Conservation (phyloP, 371 early-diverging fungal genomes). For the Mucor lusitanicus region DNA sequence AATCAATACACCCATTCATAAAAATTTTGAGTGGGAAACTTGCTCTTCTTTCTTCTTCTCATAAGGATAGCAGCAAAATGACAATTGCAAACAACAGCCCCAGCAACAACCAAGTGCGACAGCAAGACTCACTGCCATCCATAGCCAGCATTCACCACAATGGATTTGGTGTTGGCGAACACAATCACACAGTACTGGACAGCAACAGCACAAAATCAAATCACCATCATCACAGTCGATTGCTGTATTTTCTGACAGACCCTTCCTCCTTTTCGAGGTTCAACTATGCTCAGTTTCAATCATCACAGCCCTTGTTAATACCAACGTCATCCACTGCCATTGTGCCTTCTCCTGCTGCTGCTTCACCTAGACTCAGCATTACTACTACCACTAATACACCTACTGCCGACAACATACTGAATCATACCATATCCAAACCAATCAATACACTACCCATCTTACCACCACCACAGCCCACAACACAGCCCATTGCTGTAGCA, state of each 20-base stretch:
- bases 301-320: neutral
- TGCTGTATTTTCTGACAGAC: slow-evolving; percentile 14
- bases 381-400: neutral
- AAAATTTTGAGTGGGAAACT: neutral
- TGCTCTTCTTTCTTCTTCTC: neutral
- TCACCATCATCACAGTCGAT: slow-evolving; percentile 17
- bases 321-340: neutral
- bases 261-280: slow-evolving; percentile 5
- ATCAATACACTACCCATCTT: neutral
- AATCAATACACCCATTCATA: neutral
- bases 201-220: neutral
- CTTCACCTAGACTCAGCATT: neutral
- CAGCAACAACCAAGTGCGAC: neutral
- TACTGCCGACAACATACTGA: neutral
- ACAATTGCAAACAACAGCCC: neutral
- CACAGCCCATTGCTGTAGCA: slow-evolving; percentile 19
- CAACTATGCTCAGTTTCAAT: neutral
- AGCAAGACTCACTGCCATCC: neutral
- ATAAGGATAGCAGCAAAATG: neutral
- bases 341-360: neutral
- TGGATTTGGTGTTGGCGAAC: neutral
- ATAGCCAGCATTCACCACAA: neutral
- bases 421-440: neutral
- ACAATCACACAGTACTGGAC: neutral
- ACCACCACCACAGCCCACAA: neutral